These are phyloP conservation scores for Massospora cicadina DNA, from an alignment of 371 early-diverging fungal genomes.

Conservation along the genomic window DNA sequence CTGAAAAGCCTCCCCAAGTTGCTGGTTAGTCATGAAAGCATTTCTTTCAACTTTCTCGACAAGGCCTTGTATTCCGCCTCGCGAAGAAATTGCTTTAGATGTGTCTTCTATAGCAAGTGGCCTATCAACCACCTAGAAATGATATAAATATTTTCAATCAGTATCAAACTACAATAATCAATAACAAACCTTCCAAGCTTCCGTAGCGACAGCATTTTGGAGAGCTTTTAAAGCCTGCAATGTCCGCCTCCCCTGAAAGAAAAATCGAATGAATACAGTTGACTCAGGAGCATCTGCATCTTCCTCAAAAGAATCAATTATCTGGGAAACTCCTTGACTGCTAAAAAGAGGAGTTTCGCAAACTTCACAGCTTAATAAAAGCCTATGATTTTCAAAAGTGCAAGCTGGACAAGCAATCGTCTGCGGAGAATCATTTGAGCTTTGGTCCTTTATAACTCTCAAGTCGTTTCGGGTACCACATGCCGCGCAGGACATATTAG, in stretches of 20 bases:
- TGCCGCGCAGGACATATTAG: background rate
- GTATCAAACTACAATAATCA: background rate
- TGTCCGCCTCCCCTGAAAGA: background rate
- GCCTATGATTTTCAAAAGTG: conserved; percentile 5
- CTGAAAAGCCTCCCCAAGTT: background rate
- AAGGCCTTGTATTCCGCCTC: background rate
- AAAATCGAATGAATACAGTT: background rate
- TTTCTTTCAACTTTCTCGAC: background rate
- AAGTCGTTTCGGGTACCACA: background rate
- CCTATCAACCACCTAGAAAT: background rate
- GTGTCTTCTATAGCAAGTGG: background rate
- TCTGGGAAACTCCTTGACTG: background rate
- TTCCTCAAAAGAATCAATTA: background rate
- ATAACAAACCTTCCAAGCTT: conserved; percentile 4
- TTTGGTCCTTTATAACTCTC: background rate
- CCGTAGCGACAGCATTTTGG: background rate
- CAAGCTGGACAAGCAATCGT: background rate
- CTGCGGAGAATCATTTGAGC: background rate
- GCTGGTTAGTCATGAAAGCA: background rate
- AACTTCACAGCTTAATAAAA: background rate
- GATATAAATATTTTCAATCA: background rate
- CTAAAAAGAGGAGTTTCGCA: background rate
- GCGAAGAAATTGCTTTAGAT: background rate
- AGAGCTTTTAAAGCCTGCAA: background rate
- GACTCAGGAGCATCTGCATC: background rate